These are phyloP conservation scores for Crithidia expoeki DNA, from an alignment of 208 protist genomes.

Conservation along the genomic window DNA sequence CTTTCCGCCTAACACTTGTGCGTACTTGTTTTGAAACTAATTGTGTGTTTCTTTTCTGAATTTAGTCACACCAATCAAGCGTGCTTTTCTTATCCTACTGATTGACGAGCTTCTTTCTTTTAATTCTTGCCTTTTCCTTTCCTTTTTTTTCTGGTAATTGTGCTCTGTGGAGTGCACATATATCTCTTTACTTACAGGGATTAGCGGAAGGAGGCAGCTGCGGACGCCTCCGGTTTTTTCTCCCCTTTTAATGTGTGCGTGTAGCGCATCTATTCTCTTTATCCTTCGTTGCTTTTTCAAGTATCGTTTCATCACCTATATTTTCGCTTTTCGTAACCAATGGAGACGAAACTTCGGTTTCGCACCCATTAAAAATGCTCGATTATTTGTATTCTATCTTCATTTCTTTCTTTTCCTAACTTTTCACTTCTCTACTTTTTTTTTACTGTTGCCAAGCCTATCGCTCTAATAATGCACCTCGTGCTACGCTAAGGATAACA, in stretches of 20 bases:
- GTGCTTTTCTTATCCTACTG: not conserved
- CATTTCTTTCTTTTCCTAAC: constrained; percentile 9
- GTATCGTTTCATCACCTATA: not conserved
- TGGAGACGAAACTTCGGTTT: not conserved
- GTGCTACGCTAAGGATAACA: not conserved
- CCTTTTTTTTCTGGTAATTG: not conserved
- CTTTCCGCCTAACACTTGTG: not conserved
- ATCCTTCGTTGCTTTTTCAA: not conserved
- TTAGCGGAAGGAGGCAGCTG: not conserved
- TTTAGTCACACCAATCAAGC: not conserved
- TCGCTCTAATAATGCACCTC: too few relatives aligned
- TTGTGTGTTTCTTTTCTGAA: not conserved
- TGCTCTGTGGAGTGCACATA: not conserved
- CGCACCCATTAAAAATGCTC: not conserved
- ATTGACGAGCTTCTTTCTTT: not conserved
- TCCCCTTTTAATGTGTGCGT: too few relatives aligned
- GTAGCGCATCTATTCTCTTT: too few relatives aligned
- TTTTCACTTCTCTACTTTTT: constrained; percentile 12
- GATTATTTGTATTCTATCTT: not conserved
- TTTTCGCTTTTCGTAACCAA: not conserved
- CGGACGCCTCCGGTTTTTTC: too few relatives aligned
- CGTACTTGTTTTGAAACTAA: not conserved
- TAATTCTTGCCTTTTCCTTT: not conserved
- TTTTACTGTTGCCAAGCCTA: not conserved
- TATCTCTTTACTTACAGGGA: not conserved